Evolutionary conservation across 352 stramenopile species (phyloP), one percentile per base, ranked within the genome.

Genomic region (Phytophthora pseudosyringae): DNA sequence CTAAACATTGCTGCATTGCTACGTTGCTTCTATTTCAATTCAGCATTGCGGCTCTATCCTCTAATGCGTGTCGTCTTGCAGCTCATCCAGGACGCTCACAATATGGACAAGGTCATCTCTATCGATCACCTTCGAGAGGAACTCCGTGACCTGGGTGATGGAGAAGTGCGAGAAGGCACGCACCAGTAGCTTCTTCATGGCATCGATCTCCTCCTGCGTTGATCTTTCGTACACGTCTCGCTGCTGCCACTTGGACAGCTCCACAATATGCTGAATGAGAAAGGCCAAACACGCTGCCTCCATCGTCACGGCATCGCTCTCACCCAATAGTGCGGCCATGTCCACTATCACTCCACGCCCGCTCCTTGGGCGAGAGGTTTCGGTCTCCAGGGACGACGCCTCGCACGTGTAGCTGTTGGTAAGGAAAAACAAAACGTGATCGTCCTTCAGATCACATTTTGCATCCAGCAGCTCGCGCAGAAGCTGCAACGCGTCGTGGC

Each of bases 381-480:
- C 52, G 2, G 41, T 54, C 46, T 63, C 66, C 10, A 38, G 8
- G 8, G 36, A 48, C 4, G 68, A 67, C 21, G 49, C 47, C 12
- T 64, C 41, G 35, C 46, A 75, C 26, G 64, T 69, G 33, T 73
- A 78, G 48, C 71, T 73, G 44, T 78, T 88, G 4, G 83, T 71
- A 6, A 92, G 71, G 57, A 92, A 89, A 47, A 88, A 75, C 53
- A 90, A 65, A 3, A 87, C 49, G 12, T 90, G 77, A 2, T 88
- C 71, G 49, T 92, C 81, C 4, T 68, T 74, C 0, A 92, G 48
- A 45, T 73, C 63, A 7, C 69, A 69, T 11, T 74, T 53, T 33
- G 55, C 43, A 45, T 59, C 47, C 26, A 86, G 7, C 12, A 89
- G 44, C 13, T 71, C 59, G 5, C 71, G 57, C 32, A 92, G 59